Evolutionary conservation across 2,329 filamentous ascomycete genomes (phyloP), one percentile per base, ranked within the genome.

Genomic region (Dactylonectria estremocensis): DNA sequence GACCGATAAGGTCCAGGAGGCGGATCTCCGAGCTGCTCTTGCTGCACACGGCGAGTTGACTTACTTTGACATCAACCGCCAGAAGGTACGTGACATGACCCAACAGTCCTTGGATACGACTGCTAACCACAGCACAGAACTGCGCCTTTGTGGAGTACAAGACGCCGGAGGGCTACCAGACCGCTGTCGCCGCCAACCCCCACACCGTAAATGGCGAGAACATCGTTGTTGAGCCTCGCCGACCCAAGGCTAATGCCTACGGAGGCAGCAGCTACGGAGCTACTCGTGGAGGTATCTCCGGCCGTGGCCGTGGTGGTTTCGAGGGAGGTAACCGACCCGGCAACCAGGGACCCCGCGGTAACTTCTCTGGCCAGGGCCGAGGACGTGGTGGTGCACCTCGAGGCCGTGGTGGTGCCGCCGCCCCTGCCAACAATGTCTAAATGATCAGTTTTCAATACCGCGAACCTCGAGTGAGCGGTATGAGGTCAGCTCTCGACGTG

Each of bases 91-190:
- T 79, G 13, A n/a, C 53, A 9, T 35, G 40, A 35, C 16, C 8
- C 11, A 11, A 18, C 45, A 3, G 8, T 5, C 20, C 14, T n/a
- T 20, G 3, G 18, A 22, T 22, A 40, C 37, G 11, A 35, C 33
- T 31, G 52, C 73, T 77, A 64, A 72, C 68, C 72, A 70, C 71
- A 18, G 57, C 46, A 31, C 78, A 97, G 95, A 98, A 96, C 87
- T 98, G 95, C 78, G 96, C 96, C 28, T 98, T 98, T 79, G 94
- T 98, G 67, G 96, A 99, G 81, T 99, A 96, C 82, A 92, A 91
- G 78, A 93, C 92, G 53, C 80, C 90, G 22, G 90, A 95, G 62
- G 94, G 90, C 53, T 98, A 97, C 83, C 89, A 94, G 80, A 92
- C 93, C 69, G 96, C 96, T 49, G 87, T 94, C 43, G 89, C 89